Conservation (phyloP, 148 eudicot genomes). For the Rhododendron simsii region DNA sequence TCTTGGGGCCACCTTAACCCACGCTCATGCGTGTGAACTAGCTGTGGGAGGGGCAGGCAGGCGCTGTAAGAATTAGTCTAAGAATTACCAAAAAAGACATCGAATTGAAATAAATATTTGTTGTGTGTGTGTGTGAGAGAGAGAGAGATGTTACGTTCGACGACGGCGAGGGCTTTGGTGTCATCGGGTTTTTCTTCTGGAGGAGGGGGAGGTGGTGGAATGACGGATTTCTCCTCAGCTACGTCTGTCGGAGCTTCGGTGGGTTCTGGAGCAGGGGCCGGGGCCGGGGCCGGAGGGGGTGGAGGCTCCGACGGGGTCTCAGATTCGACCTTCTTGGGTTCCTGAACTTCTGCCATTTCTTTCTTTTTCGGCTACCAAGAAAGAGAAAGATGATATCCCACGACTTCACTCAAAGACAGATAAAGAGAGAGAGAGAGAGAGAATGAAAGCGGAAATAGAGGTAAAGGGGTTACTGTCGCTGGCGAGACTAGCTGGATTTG, state of each 20-base stretch:
- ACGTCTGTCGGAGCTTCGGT: constrained; percentile 22
- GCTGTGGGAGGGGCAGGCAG: too few relatives aligned
- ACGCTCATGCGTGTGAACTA: background rate
- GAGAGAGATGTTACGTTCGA: constrained; percentile 39
- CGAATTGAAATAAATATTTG: background rate
- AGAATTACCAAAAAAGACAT: background rate
- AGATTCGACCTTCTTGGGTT: constrained; percentile 28
- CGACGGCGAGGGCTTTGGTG: constrained; percentile 36
- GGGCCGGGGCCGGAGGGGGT: constrained; percentile 14
- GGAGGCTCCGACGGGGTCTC: constrained; percentile 19
- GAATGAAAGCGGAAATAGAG: background rate
- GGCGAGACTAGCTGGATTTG: constrained; percentile 8
- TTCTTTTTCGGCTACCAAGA: background rate
- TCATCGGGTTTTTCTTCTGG: constrained; percentile 42
- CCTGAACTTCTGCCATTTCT: constrained; percentile 27
- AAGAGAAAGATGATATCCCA: background rate
- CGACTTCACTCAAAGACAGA: background rate
- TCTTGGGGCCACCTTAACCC: background rate
- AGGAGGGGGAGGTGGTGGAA: constrained; percentile 23
- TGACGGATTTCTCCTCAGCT: constrained; percentile 41
- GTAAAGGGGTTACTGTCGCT: background rate
- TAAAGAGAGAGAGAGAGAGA: background rate
- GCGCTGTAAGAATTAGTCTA: background rate
- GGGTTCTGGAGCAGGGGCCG: constrained; percentile 2
- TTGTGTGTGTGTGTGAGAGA: background rate